Evolutionary conservation across 345 rosid species (phyloP).

Genomic region (Moringa oleifera): DNA sequence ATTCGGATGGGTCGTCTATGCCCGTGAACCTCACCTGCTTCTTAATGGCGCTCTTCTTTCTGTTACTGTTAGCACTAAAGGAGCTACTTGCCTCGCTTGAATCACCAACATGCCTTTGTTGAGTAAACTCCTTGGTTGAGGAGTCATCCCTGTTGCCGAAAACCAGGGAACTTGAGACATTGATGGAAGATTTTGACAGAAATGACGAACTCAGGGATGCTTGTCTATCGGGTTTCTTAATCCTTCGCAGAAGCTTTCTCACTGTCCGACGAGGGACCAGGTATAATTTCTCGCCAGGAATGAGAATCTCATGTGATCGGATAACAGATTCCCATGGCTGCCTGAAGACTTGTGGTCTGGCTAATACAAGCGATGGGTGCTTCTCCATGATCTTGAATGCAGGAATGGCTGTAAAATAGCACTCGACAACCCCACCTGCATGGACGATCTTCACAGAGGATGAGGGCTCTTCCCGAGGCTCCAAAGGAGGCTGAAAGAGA

Average conservation of each 20-base stretch:
- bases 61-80: not conserved
- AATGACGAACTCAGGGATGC: constrained; percentile 14
- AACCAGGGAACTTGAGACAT: not conserved
- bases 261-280: not conserved
- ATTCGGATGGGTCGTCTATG: constrained; percentile 17
- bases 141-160: not conserved
- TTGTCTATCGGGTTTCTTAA: not conserved
- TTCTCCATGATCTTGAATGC: not conserved
- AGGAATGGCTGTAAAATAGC: not conserved
- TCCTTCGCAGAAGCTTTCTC: not conserved
- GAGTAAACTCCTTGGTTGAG: not conserved
- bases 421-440: constrained; percentile 19
- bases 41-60: constrained; percentile 6
- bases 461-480: not conserved
- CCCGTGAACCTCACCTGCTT: constrained; percentile 29
- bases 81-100: constrained; percentile 7
- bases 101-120: not conserved
- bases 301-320: not conserved
- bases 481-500: not conserved
- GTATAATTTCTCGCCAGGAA: not conserved
- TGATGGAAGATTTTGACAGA: not conserved
- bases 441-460: constrained; percentile 35
- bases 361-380: not conserved
- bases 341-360: not conserved
- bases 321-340: not conserved